Conservation (phyloP, 345 rosid species). For the Garcia nutans region DNA sequence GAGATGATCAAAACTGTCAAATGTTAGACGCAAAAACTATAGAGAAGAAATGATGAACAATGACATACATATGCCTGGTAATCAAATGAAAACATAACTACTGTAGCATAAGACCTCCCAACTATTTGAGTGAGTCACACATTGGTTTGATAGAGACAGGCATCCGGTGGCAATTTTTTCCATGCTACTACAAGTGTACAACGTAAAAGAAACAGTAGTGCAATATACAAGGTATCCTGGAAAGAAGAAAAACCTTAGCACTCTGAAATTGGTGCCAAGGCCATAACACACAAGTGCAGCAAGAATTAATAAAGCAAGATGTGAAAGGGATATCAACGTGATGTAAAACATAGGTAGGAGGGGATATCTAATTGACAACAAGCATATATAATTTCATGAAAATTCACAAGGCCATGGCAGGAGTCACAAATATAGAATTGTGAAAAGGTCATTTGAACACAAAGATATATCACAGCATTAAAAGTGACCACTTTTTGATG, state of each 20-base stretch:
- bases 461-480: background rate
- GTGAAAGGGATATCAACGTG: background rate
- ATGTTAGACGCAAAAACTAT: conserved; percentile 1
- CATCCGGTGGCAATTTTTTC: background rate
- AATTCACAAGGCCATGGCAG: background rate
- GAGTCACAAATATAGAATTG: background rate
- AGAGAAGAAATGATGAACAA: background rate
- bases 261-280: background rate
- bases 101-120: background rate
- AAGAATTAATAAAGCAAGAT: background rate
- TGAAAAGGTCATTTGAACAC: background rate
- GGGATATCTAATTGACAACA: background rate
- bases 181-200: background rate
- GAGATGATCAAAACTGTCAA: conserved; percentile 16
- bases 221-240: background rate
- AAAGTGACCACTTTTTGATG: background rate
- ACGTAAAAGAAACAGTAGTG: background rate
- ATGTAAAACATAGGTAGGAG: background rate
- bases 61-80: background rate
- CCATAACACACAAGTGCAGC: background rate
- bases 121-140: background rate
- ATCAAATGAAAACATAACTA: background rate
- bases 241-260: background rate
- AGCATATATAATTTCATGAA: background rate
- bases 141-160: background rate